Evolutionary conservation across 352 stramenopile genomes (phyloP).

Genomic region (Phytophthora tubulina): DNA sequence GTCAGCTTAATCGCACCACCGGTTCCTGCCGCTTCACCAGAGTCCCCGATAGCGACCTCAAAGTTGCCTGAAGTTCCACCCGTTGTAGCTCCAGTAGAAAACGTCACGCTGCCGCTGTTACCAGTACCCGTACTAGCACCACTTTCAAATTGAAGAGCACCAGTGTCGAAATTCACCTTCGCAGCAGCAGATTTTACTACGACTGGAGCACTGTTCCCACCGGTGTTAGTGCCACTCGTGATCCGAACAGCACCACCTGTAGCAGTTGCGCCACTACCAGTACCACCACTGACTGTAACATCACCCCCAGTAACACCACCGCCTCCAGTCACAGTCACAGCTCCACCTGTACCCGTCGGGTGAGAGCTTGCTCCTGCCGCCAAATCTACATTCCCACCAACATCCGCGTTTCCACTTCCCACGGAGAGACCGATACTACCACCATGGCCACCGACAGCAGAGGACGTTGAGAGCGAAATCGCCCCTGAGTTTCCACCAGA

Average conservation of each 20-base stretch:
- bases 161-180: conserved; percentile 38
- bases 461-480: conserved; percentile 39
- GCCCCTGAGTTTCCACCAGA: conserved; percentile 35
- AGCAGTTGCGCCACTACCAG: conserved; percentile 14
- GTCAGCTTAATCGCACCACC: conserved; percentile 47
- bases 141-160: conserved; percentile 44
- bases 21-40: conserved; percentile 27
- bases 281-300: conserved; percentile 45
- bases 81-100: conserved; percentile 45
- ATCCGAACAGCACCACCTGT: conserved; percentile 35
- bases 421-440: conserved; percentile 41
- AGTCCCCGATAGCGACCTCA: conserved; percentile 48
- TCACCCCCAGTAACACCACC: conserved; percentile 37
- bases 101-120: conserved; percentile 47
- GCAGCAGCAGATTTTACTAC: conserved; percentile 39
- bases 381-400: conserved; percentile 31
- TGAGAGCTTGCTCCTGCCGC: conserved; percentile 38
- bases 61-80: conserved; percentile 48
- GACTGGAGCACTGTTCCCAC: conserved; percentile 43
- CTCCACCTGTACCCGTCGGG: conserved; percentile 25
- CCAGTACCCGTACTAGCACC: conserved; percentile 38
- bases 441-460: conserved; percentile 25
- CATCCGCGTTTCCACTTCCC: conserved; percentile 15
- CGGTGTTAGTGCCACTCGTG: conserved; percentile 34
- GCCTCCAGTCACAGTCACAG: conserved; percentile 26